A percentile compares a stretch with the other conserved stretches of the same genome.
These are phyloP conservation scores for Solanum lignicaule DNA, from an alignment of 257 asterid genomes.

Conservation along the genomic window DNA sequence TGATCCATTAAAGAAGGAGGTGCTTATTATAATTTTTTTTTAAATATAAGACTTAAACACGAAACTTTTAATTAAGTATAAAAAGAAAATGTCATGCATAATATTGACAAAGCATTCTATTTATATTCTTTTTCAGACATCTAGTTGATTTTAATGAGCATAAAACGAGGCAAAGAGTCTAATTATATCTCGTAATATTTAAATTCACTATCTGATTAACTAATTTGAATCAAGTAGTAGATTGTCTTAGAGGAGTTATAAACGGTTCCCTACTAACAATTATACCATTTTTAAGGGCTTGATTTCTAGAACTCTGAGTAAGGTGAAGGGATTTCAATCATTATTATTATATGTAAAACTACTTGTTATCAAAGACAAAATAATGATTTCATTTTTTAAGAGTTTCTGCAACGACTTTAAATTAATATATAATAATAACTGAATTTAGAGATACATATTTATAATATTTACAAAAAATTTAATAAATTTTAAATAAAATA, in stretches of 20 bases:
- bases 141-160: too few relatives aligned
- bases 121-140: not conserved
- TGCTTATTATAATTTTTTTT: not conserved
- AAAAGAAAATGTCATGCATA: not conserved
- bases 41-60: not conserved
- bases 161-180: too few relatives aligned
- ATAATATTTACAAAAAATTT: not conserved
- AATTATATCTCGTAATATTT: not conserved
- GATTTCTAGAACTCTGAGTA: not conserved
- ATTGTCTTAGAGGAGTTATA: not conserved
- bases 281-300: not conserved
- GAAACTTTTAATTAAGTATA: not conserved
- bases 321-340: not conserved
- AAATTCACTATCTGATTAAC: not conserved
- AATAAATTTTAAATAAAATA: not conserved
- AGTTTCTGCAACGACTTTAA: not conserved
- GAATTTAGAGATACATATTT: fast-evolving
- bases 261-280: not conserved
- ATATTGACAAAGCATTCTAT: not conserved
- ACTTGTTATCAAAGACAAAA: not conserved
- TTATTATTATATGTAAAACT: not conserved
- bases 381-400: not conserved
- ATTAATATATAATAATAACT: not conserved
- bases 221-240: not conserved
- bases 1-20: not conserved